Base-by-base conservation (phyloP, 139 green algal genomes). In the Prasinococcaceae sp. region DNA sequence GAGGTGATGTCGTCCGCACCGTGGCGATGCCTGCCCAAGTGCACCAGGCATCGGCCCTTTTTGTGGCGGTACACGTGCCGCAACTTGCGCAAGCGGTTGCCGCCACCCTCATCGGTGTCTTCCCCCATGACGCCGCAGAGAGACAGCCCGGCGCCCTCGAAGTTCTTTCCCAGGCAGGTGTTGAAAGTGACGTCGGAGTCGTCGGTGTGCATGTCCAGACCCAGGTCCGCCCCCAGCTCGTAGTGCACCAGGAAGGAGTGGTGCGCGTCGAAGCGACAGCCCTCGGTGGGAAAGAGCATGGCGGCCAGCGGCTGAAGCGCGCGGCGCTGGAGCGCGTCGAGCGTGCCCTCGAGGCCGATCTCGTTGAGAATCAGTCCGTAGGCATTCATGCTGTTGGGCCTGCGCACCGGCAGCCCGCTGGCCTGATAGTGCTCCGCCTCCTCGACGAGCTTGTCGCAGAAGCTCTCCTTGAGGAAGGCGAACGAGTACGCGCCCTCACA, bases 201-300 rank as follows among this genome's bases (percentile, higher is more conserved):
- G 28, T 60, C 52, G 6, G 52, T 60, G 52, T 60, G 52, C 52
- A 60, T 60, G 52, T 60, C 52, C 37, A 60, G n/a, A 17, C 52
- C 52, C 16, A 60, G 25, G 52, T 60, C 52, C 24, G 36, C n/a
- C 2, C 52, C 52, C 20, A 30, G 16, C 36, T 50, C 25, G 36
- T 60, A 60, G 6, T 50, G 52, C 37, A 60, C 52, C 23, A 60
- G 39, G 19, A 60, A 60, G 30, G 27, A 42, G 52, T 60, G 52
- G 25, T 60, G 52, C 4, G 17, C 39, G 36, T 60, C 24, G 25
- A 60, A 37, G 5, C 28, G n/a, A 27, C 22, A 35, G 38, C 37
- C 52, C 17, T 60, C 30, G 4, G 27, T 4, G 12, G 39, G 39
- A 19, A 50, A 60, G 4, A 60, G 40, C 19, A 35, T 26, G 9